Evolutionary conservation across 495 filamentous ascomycete species (phyloP), one percentile per base, ranked within the genome.

Genomic region (Halenospora varia): DNA sequence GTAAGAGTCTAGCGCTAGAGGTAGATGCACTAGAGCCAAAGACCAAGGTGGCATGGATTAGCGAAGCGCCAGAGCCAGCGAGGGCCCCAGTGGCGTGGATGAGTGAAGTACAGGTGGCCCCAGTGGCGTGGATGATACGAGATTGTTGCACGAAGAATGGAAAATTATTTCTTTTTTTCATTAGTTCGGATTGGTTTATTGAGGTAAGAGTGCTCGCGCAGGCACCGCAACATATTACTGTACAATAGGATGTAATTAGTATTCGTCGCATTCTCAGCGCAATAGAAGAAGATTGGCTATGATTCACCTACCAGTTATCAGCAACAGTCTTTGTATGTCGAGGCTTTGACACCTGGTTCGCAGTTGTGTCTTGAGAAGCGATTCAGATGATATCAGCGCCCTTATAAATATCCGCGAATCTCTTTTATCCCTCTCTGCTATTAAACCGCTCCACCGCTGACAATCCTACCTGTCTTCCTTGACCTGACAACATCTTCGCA

Each of bases 381-480:
- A 6, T 35, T 4, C 29, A 35, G 29, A 35, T 35, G 13, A 13
- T 35, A 35, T 35, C 13, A 13, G 13, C 29, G 29, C 29, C 13
- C 13, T 35, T 35, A 35, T 13, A 13, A 35, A 35, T 13, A 35
- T 4, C 29, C 13, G 6, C 13, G 29, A 35, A 35, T 35, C 47
- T 26, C 19, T 29, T 23, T 26, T 25, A 54, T 29, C 40, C 52
- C 23, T 44, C 17, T 19, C n/a, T 23, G 13, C 25, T 19, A 59
- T 48, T 22, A 6, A 4, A 53, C 29, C 49, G 59, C 59, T 62
- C 6, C 59, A 39, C 25, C 55, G 59, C 15, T 19, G 17, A 2
- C 35, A 46, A 60, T 67, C 65, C 55, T 57, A 10, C 23, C 62
- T 65, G 35, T 59, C 62, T 58, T 65, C 63, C 53, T 59, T 62